A percentile compares a stretch with the other conserved stretches of the same genome.
Conservation (phyloP, 2,329 filamentous ascomycete species). For the Ophiostoma pallidulum region DNA sequence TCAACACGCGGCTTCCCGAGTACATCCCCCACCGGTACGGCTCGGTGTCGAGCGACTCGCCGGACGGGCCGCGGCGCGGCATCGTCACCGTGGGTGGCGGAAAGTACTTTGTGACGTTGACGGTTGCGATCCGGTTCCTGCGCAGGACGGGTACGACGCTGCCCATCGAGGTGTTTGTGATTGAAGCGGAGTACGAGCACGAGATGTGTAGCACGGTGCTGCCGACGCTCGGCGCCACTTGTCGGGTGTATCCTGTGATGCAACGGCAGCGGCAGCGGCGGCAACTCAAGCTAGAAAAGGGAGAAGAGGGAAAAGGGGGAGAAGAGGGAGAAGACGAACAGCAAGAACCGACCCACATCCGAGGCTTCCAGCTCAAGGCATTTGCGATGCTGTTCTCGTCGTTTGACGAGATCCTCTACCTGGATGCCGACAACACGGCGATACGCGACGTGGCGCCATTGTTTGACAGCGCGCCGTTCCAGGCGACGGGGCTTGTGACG, state of each 20-base stretch:
- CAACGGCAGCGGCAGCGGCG: conserved; percentile 7
- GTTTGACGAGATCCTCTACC: conserved; percentile 48
- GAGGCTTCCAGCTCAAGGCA: conserved; percentile 46
- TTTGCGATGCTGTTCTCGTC: conserved; percentile 49
- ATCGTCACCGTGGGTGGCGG: conserved; percentile 41
- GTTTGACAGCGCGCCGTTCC: conserved; percentile 41
- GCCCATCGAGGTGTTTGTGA: conserved; percentile 34
- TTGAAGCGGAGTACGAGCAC: conserved; percentile 22
- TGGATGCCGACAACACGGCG: conserved; percentile 49
- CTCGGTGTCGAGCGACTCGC: neutral
- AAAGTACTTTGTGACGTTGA: conserved; percentile 38
- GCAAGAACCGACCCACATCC: no score
- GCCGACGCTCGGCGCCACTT: conserved; percentile 23
- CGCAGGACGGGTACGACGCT: conserved; percentile 39
- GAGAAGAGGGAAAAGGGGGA: neutral
- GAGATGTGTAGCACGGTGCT: conserved; percentile 25
- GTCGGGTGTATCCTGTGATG: conserved; percentile 24
- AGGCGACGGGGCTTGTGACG: conserved; percentile 40
- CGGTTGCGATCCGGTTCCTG: conserved; percentile 42
- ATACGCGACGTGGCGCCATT: conserved; percentile 28
- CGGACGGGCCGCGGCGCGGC: conserved; percentile 28
- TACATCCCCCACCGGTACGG: neutral
- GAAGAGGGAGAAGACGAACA: no score
- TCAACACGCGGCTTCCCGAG: conserved; percentile 3
- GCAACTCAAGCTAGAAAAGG: no score